A percentile compares a stretch with the other conserved stretches of the same genome.
Evolutionary conservation across 2,329 filamentous ascomycete genomes (phyloP).

Genomic region (Clonostachys sp.): DNA sequence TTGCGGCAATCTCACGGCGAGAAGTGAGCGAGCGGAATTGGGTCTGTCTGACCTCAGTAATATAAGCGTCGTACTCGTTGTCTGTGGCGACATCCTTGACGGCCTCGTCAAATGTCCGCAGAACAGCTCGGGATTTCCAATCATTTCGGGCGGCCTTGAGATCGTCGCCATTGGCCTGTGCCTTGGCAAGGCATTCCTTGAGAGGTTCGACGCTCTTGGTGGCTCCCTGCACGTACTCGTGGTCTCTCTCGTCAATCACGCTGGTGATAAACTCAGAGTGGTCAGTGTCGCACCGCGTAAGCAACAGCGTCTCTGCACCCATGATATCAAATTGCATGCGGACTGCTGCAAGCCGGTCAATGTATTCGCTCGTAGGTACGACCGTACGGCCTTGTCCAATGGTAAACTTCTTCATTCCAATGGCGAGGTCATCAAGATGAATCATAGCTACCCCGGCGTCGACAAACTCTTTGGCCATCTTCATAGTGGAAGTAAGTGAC

Average conservation of each 20-base stretch:
- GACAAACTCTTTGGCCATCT: constrained; percentile 30
- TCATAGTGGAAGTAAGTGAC: constrained; percentile 28
- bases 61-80: constrained; percentile 16
- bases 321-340: constrained; percentile 33
- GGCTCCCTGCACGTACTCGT: constrained; percentile 29
- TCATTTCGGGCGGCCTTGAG: constrained; percentile 17
- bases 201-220: constrained; percentile 16
- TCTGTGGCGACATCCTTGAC: constrained; percentile 16
- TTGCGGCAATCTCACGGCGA: constrained; percentile 8
- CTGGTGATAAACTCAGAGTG: constrained; percentile 30
- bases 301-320: constrained; percentile 28
- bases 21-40: no score
- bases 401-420: constrained; percentile 37
- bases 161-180: constrained; percentile 14
- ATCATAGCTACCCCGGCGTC: constrained; percentile 35
- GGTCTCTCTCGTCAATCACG: constrained; percentile 25
- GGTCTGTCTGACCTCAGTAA: no score
- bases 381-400: constrained; percentile 30
- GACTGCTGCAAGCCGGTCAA: constrained; percentile 23
- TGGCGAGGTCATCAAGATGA: constrained; percentile 34
- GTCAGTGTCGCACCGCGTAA: constrained; percentile 29
- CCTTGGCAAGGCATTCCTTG: constrained; percentile 2
- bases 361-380: constrained; percentile 30
- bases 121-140: constrained; percentile 20
- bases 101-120: constrained; percentile 27